Base-by-base conservation (phyloP, 1,139 yeast species). In the Nakaseomyces delphensis region DNA sequence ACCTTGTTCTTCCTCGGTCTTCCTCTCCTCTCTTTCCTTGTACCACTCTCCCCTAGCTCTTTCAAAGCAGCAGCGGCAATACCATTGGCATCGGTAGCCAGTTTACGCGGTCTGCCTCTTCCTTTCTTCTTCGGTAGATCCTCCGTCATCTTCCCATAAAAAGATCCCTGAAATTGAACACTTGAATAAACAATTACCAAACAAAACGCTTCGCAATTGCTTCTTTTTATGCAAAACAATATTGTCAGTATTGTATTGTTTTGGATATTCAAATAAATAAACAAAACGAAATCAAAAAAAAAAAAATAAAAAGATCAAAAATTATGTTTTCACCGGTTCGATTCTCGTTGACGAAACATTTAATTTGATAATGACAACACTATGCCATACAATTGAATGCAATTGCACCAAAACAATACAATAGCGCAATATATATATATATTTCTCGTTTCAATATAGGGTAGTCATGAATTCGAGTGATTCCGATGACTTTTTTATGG, bases 101-200 rank as follows among this genome's bases (percentile, higher is more conserved):
- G 13, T 25, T 43, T 43, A 27, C 44, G 42, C 19, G 48, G 46
- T 38, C 46, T 45, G 8, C 45, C 48, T 33, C 45, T 43, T n/a
- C 46, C 43, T 37, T 45, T 43, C 25, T 41, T 43, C 29, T 25
- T 36, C 9, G 38, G 38, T 14, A 4, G 15, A 7, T 20, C 29
- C n/a, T 35, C 38, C 15, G 27, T 24, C 38, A 35, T 35, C 3
- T 23, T 31, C n/a, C 24, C 10, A 21, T n/a, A n/a, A n/a, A n/a
- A n/a, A n/a, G n/a, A n/a, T n/a, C n/a, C n/a, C n/a, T n/a, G n/a
- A n/a, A n/a, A n/a, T n/a, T n/a, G n/a, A n/a, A n/a, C n/a, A n/a
- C n/a, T n/a, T n/a, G n/a, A n/a, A n/a, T n/a, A n/a, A n/a, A n/a
- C 16, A 8, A 23, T 8, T 23, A 10, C 27, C 10, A 10, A 10